Evolutionary conservation across 2,329 filamentous ascomycete genomes (phyloP).

Genomic region (Neopestalotiopsis rosae): DNA sequence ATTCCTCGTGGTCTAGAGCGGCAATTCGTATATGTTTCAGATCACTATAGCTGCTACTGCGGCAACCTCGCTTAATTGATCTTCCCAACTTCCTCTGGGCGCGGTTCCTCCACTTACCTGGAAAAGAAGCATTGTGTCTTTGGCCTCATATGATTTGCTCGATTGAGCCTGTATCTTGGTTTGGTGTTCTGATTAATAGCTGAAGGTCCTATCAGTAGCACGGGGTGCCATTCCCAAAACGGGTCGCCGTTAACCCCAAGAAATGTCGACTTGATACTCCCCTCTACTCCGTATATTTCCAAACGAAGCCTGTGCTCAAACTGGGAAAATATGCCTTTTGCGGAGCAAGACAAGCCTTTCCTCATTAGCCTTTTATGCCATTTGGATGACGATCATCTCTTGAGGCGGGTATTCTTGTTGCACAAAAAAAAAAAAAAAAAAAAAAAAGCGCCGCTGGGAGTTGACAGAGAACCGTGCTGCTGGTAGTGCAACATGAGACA

Average conservation of each 20-base stretch:
- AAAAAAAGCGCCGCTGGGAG: not conserved
- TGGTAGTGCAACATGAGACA: not conserved
- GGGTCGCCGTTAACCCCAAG: not conserved
- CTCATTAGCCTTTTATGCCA: not conserved
- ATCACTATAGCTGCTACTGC: not conserved
- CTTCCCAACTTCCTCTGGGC: not conserved
- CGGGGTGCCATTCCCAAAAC: not conserved
- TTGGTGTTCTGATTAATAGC: not conserved
- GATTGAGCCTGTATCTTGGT: not conserved
- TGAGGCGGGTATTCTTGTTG: not conserved
- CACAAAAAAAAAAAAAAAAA: not conserved
- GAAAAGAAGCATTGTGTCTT: not conserved
- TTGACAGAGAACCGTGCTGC: not conserved
- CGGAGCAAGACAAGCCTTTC: not conserved
- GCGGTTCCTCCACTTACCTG: not conserved
- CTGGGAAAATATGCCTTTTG: not conserved
- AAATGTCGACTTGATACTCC: not conserved
- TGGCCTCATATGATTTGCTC: not conserved
- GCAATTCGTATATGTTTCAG: slow-evolving; percentile 1
- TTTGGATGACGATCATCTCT: not conserved
- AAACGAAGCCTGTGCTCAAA: not conserved
- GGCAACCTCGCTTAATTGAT: slow-evolving; percentile 1
- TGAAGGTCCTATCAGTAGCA: not conserved
- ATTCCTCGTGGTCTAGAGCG: not conserved
- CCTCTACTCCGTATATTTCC: too few species aligned